Conservation (phyloP, 768 basidiomycete species). For the Kwoniella mangroviensis region DNA sequence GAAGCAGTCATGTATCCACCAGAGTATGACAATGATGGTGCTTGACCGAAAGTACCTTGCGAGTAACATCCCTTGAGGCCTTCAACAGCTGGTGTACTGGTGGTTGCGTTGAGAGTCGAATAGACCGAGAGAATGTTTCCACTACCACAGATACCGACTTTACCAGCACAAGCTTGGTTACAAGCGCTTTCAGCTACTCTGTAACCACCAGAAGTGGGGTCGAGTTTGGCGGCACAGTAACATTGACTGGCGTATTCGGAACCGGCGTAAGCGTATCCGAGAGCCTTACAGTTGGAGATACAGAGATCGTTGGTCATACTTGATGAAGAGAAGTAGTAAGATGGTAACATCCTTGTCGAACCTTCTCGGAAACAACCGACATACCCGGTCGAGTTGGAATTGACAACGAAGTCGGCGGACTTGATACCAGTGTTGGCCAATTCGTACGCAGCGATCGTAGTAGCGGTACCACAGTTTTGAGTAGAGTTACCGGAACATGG, state of each 20-base stretch:
- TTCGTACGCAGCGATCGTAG: constrained; percentile 28
- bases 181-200: constrained; percentile 11
- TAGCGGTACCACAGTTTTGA: constrained; percentile 35
- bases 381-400: constrained; percentile 27
- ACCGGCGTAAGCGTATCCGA: constrained; percentile 31
- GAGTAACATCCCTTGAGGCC: constrained; percentile 41
- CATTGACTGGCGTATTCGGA: constrained; percentile 32
- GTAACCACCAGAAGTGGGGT: constrained; percentile 29
- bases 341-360: constrained; percentile 16
- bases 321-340: constrained; percentile 24
- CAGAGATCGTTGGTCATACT: constrained; percentile 37
- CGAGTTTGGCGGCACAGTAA: constrained; percentile 29
- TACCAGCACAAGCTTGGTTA: constrained; percentile 18
- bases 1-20: constrained; percentile 33
- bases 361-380: constrained; percentile 33
- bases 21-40: constrained; percentile 28
- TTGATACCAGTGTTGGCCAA: constrained; percentile 24
- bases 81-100: constrained; percentile 20
- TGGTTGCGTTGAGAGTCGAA: constrained; percentile 21
- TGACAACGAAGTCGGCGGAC: constrained; percentile 12
- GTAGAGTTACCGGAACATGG: constrained; percentile 27
- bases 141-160: constrained; percentile 31
- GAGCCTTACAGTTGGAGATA: constrained; percentile 26
- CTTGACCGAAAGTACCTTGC: constrained; percentile 23
- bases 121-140: constrained; percentile 24